Evolutionary conservation across 768 basidiomycete species (phyloP).

Genomic region (Fistulinella prunicolor): DNA sequence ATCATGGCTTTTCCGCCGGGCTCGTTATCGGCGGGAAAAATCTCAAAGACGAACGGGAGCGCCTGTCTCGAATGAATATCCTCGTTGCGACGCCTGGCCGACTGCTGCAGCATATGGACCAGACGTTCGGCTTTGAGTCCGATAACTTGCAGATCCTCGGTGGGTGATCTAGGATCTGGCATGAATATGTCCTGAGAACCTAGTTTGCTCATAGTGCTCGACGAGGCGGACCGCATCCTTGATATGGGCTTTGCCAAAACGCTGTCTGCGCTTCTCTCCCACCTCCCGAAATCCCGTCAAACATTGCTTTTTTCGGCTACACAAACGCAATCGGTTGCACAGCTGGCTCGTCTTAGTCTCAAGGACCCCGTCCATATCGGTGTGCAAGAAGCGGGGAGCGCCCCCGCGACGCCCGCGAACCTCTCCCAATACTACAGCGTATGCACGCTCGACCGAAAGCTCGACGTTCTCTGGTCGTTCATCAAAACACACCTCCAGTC

Average conservation of each 20-base stretch:
- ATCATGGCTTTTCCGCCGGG: conserved; percentile 91
- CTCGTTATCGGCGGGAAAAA: conserved; percentile 96
- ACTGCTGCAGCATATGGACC: conserved; percentile 96
- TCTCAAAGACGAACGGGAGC: conserved; percentile 86
- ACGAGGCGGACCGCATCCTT: conserved; percentile 94
- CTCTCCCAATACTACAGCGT: conserved; percentile 90
- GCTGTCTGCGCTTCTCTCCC: conserved; percentile 84
- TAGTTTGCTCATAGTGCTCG: too few relatives aligned
- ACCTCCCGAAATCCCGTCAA: conserved; percentile 89
- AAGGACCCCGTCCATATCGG: conserved; percentile 77
- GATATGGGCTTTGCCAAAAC: conserved; percentile 95
- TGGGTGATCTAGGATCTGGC: conserved; percentile 35
- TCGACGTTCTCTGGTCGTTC: conserved; percentile 91
- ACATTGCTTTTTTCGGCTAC: conserved; percentile 97
- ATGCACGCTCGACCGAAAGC: conserved; percentile 80
- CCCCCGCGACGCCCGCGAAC: conserved; percentile 60
- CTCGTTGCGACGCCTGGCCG: conserved; percentile 97
- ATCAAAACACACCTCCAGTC: conserved; percentile 89
- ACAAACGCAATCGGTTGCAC: conserved; percentile 84
- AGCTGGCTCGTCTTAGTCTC: conserved; percentile 87
- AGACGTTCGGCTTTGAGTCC: conserved; percentile 91
- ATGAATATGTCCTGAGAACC: too few relatives aligned
- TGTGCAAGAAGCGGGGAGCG: conserved; percentile 45
- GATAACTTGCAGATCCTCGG: conserved; percentile 90
- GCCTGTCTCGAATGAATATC: conserved; percentile 93